These are phyloP conservation scores for Candida nanaspora DNA, from an alignment of 805 yeast species.

Conservation along the genomic window DNA sequence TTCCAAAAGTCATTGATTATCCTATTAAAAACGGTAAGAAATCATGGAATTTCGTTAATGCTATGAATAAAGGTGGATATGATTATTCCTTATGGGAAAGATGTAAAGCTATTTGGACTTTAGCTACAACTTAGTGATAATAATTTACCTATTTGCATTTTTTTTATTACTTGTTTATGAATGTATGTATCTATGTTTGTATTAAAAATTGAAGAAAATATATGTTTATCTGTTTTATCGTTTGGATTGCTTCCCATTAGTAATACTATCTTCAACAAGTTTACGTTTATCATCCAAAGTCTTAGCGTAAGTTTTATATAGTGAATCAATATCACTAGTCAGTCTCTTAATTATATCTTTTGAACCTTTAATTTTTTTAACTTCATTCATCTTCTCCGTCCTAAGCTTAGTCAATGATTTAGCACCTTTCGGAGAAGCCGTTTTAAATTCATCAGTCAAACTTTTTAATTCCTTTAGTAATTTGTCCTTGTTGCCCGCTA, in stretches of 20 bases:
- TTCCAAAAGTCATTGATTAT: conserved; percentile 87
- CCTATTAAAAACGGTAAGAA: conserved; percentile 75
- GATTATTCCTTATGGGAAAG: conserved; percentile 67
- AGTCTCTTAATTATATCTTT: conserved; percentile 48
- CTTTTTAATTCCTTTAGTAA: conserved; percentile 55
- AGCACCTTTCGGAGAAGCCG: conserved; percentile 33
- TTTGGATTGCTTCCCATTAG: not conserved
- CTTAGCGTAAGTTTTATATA: not conserved
- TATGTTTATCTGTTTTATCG: no score
- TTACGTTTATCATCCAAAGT: not conserved
- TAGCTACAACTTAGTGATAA: conserved; percentile 38
- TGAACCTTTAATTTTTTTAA: conserved; percentile 40
- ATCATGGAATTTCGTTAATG: conserved; percentile 85
- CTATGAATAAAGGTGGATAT: conserved; percentile 80
- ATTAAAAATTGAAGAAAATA: no score
- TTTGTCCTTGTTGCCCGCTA: conserved; percentile 46
- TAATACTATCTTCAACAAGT: no score
- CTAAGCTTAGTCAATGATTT: conserved; percentile 54
- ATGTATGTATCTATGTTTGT: not conserved
- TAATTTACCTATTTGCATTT: not conserved
- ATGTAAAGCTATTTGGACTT: conserved; percentile 43
- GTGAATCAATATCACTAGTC: no score
- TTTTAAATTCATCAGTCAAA: conserved; percentile 56
- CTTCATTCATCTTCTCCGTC: conserved; percentile 46
- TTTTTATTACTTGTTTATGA: not conserved